Base-by-base conservation (phyloP, 768 basidiomycete genomes). In the Sistotremastrum suecicum region DNA sequence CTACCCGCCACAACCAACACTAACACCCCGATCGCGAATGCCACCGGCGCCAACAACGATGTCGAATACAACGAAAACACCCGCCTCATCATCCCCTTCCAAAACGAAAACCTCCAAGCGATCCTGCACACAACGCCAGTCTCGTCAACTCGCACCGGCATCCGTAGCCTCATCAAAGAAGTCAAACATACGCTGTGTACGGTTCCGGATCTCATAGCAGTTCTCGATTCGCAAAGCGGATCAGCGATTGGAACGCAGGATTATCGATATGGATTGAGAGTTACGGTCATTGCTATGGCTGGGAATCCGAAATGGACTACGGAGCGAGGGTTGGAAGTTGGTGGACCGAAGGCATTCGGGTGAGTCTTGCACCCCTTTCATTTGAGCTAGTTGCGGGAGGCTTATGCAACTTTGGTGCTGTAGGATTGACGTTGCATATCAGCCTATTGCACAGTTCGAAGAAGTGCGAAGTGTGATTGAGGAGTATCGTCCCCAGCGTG, bases 171-270 rank as follows among this genome's bases (percentile, higher is more conserved):
- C 20, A 20, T 20, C 12, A 47, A 48, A 2, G 43, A 54, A 30
- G 49, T 54, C 37, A 52, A 48, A 29, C 37, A 73, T 68, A 61
- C 76, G 36, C 59, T 73, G 1, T 73, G 69, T 33, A 67, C 69
- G 34, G 80, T 83, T 7, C 80, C 80, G 3, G 80, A 82, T 56
- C 64, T 83, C 29, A 78, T 82, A 45, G 64, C 72, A 0, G 72
- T 81, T 7, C 59, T 81, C 7, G 79, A 83, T 51, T 70, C 75
- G 20, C 76, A 77, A 50, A 75, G 63, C 47, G 80, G 79, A 0
- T 63, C 68, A 3, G 72, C 76, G 32, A 61, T 83, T 5, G 78
- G 80, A 9, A 78, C 78, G 1, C 80, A 69, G 28, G 71, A 80
- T 42, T 77, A 78, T 55, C 62, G 62, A 43, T 79, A 80, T 46